Evolutionary conservation across 352 stramenopile species (phyloP).

Genomic region (Globisporangium yorkense): DNA sequence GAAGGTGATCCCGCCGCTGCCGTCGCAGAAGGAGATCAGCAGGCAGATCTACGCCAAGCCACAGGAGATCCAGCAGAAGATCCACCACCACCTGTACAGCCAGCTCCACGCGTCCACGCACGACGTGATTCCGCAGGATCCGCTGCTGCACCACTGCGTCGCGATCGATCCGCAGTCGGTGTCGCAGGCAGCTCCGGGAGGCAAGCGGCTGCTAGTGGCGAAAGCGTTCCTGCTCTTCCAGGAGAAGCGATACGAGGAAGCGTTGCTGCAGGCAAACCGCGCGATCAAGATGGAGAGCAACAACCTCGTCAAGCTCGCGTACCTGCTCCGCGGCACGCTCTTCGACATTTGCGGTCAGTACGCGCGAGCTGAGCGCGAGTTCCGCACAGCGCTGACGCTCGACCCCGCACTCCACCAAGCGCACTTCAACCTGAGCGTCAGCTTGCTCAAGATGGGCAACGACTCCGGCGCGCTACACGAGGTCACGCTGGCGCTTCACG

Average conservation of each 20-base stretch:
- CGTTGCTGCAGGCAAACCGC: slow-evolving; percentile 44
- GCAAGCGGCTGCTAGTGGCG: slow-evolving; percentile 31
- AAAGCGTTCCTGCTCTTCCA: slow-evolving; percentile 56
- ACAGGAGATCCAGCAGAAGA: slow-evolving; percentile 60
- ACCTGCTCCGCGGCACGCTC: slow-evolving; percentile 51
- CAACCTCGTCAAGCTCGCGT: slow-evolving; percentile 60
- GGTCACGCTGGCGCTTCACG: slow-evolving; percentile 29
- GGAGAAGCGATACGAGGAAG: slow-evolving; percentile 53
- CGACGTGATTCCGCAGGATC: slow-evolving; percentile 49
- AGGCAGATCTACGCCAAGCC: slow-evolving; percentile 56
- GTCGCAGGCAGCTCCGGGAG: slow-evolving; percentile 19
- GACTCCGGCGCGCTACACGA: slow-evolving; percentile 30
- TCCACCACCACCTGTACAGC: slow-evolving; percentile 55
- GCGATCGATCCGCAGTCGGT: slow-evolving; percentile 43
- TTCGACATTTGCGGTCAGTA: slow-evolving; percentile 45
- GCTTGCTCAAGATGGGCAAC: slow-evolving; percentile 39
- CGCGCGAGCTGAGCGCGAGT: slow-evolving; percentile 35
- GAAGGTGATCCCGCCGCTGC: slow-evolving; percentile 47
- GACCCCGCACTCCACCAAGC: slow-evolving; percentile 57
- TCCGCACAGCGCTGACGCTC: slow-evolving; percentile 31
- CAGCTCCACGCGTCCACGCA: slow-evolving; percentile 30
- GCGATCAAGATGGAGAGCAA: slow-evolving; percentile 41
- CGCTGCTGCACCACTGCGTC: slow-evolving; percentile 56
- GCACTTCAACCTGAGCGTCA: slow-evolving; percentile 57
- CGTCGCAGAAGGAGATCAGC: slow-evolving; percentile 53